phyloP scores from a whole-genome alignment of 2,329 filamentous ascomycete species.

The Ceratocystis colombiana region DNA sequence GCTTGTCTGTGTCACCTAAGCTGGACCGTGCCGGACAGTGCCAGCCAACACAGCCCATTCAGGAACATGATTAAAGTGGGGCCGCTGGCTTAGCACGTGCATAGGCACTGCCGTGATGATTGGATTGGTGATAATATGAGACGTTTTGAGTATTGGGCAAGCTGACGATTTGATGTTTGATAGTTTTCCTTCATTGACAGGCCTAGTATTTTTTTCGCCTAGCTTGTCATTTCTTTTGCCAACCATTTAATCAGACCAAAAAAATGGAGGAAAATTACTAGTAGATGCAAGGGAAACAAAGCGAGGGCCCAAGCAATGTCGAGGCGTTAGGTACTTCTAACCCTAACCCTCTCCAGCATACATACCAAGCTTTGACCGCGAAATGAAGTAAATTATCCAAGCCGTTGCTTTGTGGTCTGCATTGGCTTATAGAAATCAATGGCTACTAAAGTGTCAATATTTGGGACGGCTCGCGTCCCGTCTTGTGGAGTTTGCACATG shows the following conservation, averaged over 20 bases:
- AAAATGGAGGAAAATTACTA: neutral
- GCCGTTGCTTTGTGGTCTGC: no score
- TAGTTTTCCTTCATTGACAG: no score
- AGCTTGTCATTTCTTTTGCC: no score
- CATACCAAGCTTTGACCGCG: neutral
- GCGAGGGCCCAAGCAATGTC: neutral
- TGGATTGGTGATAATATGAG: constrained; percentile 1
- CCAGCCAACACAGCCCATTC: neutral
- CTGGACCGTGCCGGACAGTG: constrained; percentile 4
- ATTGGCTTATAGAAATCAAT: no score
- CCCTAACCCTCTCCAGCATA: neutral
- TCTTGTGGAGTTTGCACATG: no score
- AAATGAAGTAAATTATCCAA: neutral
- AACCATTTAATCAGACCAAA: no score
- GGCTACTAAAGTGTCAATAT: neutral
- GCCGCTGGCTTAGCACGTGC: constrained; percentile 3
- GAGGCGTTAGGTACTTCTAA: neutral
- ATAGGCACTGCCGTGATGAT: constrained; percentile 9
- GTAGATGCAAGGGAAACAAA: neutral
- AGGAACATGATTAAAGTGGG: constrained; percentile 10
- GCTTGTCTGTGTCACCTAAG: constrained; percentile 10
- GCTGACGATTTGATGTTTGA: no score
- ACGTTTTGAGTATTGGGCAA: neutral
- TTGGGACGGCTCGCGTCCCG: neutral
- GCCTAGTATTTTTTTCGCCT: no score